A percentile compares a stretch with the other conserved stretches of the same genome.
Conservation (phyloP, 129 eudicot species). For the Oenanthe sinensis region DNA sequence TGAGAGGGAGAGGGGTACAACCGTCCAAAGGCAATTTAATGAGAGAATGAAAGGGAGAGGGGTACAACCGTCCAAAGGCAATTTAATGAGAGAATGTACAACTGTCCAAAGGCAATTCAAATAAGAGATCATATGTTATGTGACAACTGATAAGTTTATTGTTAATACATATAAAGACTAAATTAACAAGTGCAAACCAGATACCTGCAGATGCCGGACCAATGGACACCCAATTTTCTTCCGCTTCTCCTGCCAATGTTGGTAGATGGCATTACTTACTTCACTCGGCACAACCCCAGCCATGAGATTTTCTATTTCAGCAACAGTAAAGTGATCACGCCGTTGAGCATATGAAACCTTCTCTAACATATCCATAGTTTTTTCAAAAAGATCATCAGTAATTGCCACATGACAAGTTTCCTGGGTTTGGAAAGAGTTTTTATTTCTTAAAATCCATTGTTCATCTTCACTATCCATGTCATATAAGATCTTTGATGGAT, state of each 20-base stretch:
- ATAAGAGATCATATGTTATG: neutral
- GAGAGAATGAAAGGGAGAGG: neutral
- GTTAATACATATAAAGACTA: constrained; percentile 20
- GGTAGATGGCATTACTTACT: constrained; percentile 46
- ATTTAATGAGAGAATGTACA: neutral
- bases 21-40: neutral
- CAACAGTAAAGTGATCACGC: constrained; percentile 46
- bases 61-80: neutral
- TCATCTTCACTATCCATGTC: constrained; percentile 99
- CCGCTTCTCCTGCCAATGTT: constrained; percentile 80
- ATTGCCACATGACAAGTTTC: constrained; percentile 27
- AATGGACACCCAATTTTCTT: constrained; percentile 68
- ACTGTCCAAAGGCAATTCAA: neutral
- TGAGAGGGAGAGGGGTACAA: neutral
- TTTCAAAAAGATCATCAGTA: constrained; percentile 72
- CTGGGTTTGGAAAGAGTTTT: constrained; percentile 15
- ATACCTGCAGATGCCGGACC: constrained; percentile 81
- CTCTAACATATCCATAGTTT: constrained; percentile 74
- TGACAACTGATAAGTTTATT: neutral
- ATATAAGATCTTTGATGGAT: constrained; percentile 56
- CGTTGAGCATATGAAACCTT: constrained; percentile 64
- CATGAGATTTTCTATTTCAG: constrained; percentile 60
- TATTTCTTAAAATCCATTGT: constrained; percentile 40
- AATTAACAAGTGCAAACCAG: neutral
- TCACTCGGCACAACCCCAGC: constrained; percentile 41